Percentiles rank a stretch among this genome's conserved stretches.
phyloP scores from a whole-genome alignment of 345 rosid genomes.

The Erodium maritimum region DNA sequence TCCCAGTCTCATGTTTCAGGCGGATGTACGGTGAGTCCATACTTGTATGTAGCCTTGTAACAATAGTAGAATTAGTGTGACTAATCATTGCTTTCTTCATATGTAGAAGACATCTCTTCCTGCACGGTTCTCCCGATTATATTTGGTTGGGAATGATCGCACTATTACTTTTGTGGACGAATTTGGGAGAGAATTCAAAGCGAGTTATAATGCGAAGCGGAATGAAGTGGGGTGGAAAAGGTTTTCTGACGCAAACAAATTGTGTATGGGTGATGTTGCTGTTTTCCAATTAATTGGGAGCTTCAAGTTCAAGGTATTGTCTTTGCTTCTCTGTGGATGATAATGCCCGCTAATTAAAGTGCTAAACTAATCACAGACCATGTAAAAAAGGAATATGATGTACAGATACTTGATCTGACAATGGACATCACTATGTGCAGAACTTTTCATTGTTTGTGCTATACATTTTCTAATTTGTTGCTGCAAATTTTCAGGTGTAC shows the following conservation, averaged over 20 bases:
- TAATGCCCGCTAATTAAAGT: no score
- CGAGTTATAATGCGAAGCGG: slow-evolving; percentile 10
- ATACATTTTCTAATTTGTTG: no score
- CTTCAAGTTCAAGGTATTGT: slow-evolving; percentile 16
- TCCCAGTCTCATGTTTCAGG: slow-evolving; percentile 18
- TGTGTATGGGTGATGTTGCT: slow-evolving; percentile 11
- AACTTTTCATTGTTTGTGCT: no score
- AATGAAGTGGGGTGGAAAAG: slow-evolving; percentile 16
- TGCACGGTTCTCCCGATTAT: slow-evolving; percentile 1
- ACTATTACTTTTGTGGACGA: slow-evolving; percentile 16
- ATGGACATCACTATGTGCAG: no score
- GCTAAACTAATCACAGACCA: no score
- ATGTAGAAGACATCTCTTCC: slow-evolving; percentile 8
- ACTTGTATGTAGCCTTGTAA: background rate
- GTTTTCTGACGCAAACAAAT: slow-evolving; percentile 10
- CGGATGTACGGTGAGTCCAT: slow-evolving; percentile 16
- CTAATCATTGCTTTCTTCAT: background rate
- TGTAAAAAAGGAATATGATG: background rate
- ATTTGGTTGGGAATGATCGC: slow-evolving; percentile 18
- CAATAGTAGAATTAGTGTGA: background rate
- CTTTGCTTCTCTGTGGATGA: background rate
- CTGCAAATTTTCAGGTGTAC: no score
- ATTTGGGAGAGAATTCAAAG: background rate
- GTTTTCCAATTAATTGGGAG: slow-evolving; percentile 21
- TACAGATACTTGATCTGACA: background rate